Evolutionary conservation across 2,329 filamentous ascomycete genomes (phyloP), one percentile per base, ranked within the genome.

Genomic region (Aureobasidium lini): DNA sequence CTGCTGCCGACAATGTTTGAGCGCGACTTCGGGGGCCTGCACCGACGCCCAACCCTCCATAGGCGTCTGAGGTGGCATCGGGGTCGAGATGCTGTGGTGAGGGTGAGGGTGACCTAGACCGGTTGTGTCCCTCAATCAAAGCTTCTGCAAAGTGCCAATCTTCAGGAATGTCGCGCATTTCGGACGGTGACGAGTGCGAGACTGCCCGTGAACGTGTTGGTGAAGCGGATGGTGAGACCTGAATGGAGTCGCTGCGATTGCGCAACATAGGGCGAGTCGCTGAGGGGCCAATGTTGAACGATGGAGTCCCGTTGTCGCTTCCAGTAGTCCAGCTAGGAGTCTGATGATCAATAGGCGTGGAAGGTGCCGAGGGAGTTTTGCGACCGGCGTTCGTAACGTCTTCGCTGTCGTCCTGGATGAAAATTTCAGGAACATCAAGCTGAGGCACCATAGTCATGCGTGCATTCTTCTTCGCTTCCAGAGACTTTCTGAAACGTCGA

Each of bases 381-480:
- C 6, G 43, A 10, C 43, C 43, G 40, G 42, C 6, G 32, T 57
- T 40, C 7, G 28, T 15, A 60, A 66, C 70, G 59, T 65, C 75
- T 54, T 75, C 68, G 44, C 84, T 82, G 63, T 90, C 86, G 60
- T 93, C 88, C 64, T 96, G 90, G 23, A 96, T 88, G 62, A 89
- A 86, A 62, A 97, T 96, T 69, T 96, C 90, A 0, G 93, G 93
- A 29, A 96, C 87, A 16, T 62, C 62, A 13, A 62, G 32, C 65
- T 89, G 84, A 3, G 92, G 91, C 32, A 95, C 77, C 1, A 79
- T 82, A 4, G 85, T 87, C 84, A 96, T 88, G 62, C 90, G 87
- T 18, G 86, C 36, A 3, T 83, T 82, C 63, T 84, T 83, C 74
- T 91, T 91, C 61, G 79, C 80, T 39, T 91, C 85, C 70, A 90